Evolutionary conservation across 2,329 filamentous ascomycete genomes (phyloP).

Genomic region (Raffaelea albimanens): DNA sequence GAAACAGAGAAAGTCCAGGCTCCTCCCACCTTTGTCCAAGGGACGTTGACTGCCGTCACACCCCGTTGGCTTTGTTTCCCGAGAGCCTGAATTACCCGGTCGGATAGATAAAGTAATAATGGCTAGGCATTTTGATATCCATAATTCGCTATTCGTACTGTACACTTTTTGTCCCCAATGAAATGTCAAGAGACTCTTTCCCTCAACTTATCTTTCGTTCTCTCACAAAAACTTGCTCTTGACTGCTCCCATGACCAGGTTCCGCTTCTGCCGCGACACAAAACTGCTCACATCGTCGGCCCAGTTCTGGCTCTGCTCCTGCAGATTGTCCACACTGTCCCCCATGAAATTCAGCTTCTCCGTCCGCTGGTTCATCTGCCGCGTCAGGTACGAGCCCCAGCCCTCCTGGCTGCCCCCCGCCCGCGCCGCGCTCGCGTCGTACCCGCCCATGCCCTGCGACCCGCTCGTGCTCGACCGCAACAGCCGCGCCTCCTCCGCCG

Average conservation of each 20-base stretch:
- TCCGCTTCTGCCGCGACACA: slow-evolving; percentile 78
- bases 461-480: slow-evolving; percentile 26
- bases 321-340: slow-evolving; percentile 75
- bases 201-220: too few species aligned
- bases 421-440: slow-evolving; percentile 10
- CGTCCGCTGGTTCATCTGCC: slow-evolving; percentile 82
- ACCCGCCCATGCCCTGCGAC: slow-evolving; percentile 19
- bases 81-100: too few species aligned
- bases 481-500: slow-evolving; percentile 63
- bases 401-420: slow-evolving; percentile 40
- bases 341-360: slow-evolving; percentile 76
- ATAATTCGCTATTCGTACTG: too few species aligned
- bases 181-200: too few species aligned
- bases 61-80: too few species aligned
- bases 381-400: slow-evolving; percentile 71
- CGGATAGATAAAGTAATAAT: too few species aligned
- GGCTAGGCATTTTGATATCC: too few species aligned
- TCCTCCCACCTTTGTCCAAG: too few species aligned
- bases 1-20: too few species aligned
- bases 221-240: slow-evolving; percentile 43
- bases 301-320: slow-evolving; percentile 74
- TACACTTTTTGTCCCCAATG: too few species aligned
- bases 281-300: slow-evolving; percentile 83
- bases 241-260: slow-evolving; percentile 62
- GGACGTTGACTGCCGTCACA: too few species aligned